A percentile compares a stretch with the other conserved stretches of the same genome.
phyloP scores from a whole-genome alignment of 768 basidiomycete genomes.

The Panellus pusillus region DNA sequence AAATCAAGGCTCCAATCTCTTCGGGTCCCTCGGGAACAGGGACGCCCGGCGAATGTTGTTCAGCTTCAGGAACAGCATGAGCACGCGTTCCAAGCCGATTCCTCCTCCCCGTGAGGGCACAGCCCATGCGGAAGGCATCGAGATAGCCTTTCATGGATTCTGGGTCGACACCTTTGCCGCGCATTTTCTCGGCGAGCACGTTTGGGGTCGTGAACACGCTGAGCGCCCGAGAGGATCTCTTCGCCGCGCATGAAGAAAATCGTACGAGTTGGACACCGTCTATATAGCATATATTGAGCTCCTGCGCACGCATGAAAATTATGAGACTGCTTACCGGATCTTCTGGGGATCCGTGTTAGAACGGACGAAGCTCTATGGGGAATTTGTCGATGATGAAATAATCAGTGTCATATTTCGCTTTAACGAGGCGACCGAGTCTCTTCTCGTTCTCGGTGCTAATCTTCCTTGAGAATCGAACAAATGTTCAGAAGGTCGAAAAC shows the following conservation, averaged over 20 bases:
- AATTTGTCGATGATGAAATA: constrained; percentile 99
- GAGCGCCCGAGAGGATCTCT: constrained; percentile 97
- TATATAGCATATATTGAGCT: constrained; percentile 29
- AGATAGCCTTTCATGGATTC: constrained; percentile 89
- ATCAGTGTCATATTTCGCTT: constrained; percentile 93
- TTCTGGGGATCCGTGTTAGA: constrained; percentile 95
- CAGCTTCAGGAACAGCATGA: constrained; percentile 97
- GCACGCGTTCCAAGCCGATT: constrained; percentile 90
- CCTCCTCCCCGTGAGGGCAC: constrained; percentile 99
- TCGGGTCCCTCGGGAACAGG: constrained; percentile 96
- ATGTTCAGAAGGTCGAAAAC: constrained; percentile 23
- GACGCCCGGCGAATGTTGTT: constrained; percentile 93
- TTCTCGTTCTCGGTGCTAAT: constrained; percentile 93
- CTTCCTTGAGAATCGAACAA: constrained; percentile 12
- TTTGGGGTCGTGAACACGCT: constrained; percentile 93
- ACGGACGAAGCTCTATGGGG: constrained; percentile 91
- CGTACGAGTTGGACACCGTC: constrained; percentile 96
- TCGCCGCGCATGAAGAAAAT: constrained; percentile 99
- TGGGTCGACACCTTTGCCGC: constrained; percentile 83
- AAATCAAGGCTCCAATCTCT: constrained; percentile 80
- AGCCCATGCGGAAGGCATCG: constrained; percentile 93
- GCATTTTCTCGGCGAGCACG: constrained; percentile 84
- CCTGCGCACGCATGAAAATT: background rate
- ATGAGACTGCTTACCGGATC: constrained; percentile 63
- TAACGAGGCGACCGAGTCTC: constrained; percentile 85